Evolutionary conservation across 78 protist genomes (phyloP), one percentile per base, ranked within the genome.

Genomic region (Reticulomyxa filosa): DNA sequence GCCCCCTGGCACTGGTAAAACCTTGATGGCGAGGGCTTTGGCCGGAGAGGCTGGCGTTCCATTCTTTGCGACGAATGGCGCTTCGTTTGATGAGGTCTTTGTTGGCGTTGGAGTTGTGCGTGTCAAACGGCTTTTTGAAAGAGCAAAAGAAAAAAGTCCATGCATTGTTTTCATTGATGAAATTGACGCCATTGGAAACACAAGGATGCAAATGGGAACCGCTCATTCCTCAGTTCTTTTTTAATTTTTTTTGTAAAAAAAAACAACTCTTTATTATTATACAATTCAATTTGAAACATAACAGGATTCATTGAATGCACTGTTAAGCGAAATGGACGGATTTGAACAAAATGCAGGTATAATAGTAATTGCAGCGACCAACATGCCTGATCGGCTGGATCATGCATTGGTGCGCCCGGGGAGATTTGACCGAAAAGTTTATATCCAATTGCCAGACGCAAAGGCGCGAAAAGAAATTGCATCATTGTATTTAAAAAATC

Each of bases 21-120:
- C 74, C 27, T 39, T 69, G 25, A 51, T 69, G 30, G 74, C 74
- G 33, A 53, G 66, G 29, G 74, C 74, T 2, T 38, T 56, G 3
- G 74, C 74, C 32, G 98, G 98, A 11, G 98, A 93, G 77, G 87
- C 96, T 8, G 48, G 48, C 17, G 48, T 42, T 13, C 48, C 48
- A 42, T 42, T 20, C 48, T 42, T 42, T 13, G 48, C 17, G 17
- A 42, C 48, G 17, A 17, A 42, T 17, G 48, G 48, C 26, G 25
- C 57, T 6, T 52, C 57, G 37, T 92, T 89, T 27, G 63, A 83
- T 1, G 96, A 89, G 68, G 89, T 93, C 87, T 86, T 86, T 53
- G 95, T 83, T 23, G 97, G 98, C 46, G 89, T 86, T n/a, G 98
- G 98, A 32, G 88, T 95, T 3, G 73, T 80, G 20, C 50, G 95